These are phyloP conservation scores for Macrocystidia cucumis DNA, from an alignment of 1,284 basidiomycete species.

Conservation along the genomic window DNA sequence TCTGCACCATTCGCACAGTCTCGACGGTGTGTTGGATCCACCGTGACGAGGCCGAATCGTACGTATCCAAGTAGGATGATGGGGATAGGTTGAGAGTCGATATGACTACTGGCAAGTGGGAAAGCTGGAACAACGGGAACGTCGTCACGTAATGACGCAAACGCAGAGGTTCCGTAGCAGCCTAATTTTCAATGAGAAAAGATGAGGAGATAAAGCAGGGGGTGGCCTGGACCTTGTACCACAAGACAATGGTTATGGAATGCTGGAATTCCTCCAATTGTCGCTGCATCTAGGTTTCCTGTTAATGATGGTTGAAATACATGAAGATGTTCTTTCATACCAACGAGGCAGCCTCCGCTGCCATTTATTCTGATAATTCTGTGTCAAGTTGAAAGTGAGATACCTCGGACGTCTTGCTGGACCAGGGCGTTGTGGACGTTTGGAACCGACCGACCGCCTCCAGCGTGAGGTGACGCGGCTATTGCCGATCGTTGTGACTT, in stretches of 20 bases:
- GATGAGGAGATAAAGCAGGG: neutral
- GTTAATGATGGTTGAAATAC: neutral
- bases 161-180: slow-evolving; percentile 50
- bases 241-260: slow-evolving; percentile 57
- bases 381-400: too few relatives aligned
- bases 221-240: slow-evolving; percentile 50
- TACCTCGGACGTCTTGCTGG: too few relatives aligned
- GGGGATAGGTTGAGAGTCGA: slow-evolving; percentile 41
- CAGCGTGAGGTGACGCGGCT: too few relatives aligned
- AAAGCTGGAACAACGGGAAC: slow-evolving; percentile 58
- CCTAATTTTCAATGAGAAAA: slow-evolving; percentile 22
- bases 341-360: too few relatives aligned
- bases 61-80: slow-evolving; percentile 52
- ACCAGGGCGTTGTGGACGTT: too few relatives aligned
- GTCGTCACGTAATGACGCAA: slow-evolving; percentile 50
- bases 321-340: too few relatives aligned
- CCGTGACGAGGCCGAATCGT: slow-evolving; percentile 39
- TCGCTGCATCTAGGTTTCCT: slow-evolving; percentile 24
- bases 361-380: too few relatives aligned
- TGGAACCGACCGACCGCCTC: too few relatives aligned
- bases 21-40: slow-evolving; percentile 43
- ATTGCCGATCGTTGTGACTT: too few relatives aligned
- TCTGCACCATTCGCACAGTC: slow-evolving; percentile 28
- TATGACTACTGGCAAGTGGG: slow-evolving; percentile 40
- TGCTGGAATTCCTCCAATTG: slow-evolving; percentile 32